Base-by-base conservation (phyloP, 345 rosid species). In the Reutealis trisperma region DNA sequence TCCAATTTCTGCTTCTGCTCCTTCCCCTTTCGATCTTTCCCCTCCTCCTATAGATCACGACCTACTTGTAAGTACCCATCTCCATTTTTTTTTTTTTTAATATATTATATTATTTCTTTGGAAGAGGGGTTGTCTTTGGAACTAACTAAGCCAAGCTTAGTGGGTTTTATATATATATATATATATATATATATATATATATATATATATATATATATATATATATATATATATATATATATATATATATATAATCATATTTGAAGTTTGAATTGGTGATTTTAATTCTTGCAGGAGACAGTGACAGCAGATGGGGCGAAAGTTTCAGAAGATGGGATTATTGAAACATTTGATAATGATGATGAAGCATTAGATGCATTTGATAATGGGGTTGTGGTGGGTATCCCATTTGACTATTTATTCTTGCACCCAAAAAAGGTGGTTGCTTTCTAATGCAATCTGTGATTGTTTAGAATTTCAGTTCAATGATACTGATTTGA, bases 1-100 rank as follows among this genome's bases (percentile, higher is more conserved):
- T 74, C 62, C 32, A 15, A 81, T 87, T 78, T 63, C 81, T 61
- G 65, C 89, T 14, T 78, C 85, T 22, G 84, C 89, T 54, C 87
- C 88, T 16, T 80, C 86, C 63, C 89, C 88, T 51, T 90, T 90
- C 45, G 93, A 94, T 75, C 82, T 89, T 77, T 85, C 98, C 0
- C 98, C 98, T 80, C 97, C 98, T 0, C 98, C 94, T 0, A 89
- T 94, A 66, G 98, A 94, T 74, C 97, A 87, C 78, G 98, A 94
- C 78, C 81, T 90, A 71, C 84, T 78, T 49, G 98, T 94, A 80
- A 84, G 83, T 24, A 64, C n/a, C 54, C 42, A 8, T 13, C 2
- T 24, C 49, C 30, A 25, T 16, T 7, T 45, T 12, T 21, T 8
- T 21, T 68, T 7, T 45, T 12, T 21, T 8, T 21, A 47, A 45